Conservation (phyloP, 495 filamentous ascomycete genomes). For the Talaromyces borbonicus region DNA sequence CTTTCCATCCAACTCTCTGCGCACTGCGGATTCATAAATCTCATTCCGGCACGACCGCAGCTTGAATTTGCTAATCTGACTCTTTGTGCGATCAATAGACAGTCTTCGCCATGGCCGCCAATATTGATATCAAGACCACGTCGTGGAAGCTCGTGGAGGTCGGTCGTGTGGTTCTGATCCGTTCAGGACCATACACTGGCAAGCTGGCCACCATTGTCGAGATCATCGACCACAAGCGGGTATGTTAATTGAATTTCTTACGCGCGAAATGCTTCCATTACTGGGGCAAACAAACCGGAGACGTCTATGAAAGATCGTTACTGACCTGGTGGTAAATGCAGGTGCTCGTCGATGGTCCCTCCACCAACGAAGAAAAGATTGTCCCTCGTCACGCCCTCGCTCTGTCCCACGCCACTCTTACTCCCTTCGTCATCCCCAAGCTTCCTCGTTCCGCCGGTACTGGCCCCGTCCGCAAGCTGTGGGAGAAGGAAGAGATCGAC, state of each 20-base stretch:
- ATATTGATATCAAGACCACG: constrained; percentile 64
- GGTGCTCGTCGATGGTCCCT: constrained; percentile 93
- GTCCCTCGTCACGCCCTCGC: constrained; percentile 76
- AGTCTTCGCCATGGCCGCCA: constrained; percentile 47
- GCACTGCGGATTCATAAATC: no score
- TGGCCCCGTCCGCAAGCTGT: constrained; percentile 68
- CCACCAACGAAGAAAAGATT: constrained; percentile 57
- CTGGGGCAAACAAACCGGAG: no score
- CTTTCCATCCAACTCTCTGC: no score
- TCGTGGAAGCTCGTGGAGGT: constrained; percentile 91
- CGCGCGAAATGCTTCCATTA: no score
- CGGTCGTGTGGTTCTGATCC: constrained; percentile 86
- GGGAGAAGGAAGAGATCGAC: constrained; percentile 82
- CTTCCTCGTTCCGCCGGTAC: constrained; percentile 80
- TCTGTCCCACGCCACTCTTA: constrained; percentile 76
- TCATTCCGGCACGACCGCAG: not conserved
- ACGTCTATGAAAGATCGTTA: no score
- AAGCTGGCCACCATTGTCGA: constrained; percentile 90
- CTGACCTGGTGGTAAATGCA: constrained; percentile 30
- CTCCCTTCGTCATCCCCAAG: constrained; percentile 78
- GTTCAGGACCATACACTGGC: constrained; percentile 64
- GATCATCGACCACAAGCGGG: constrained; percentile 99
- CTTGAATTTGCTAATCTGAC: constrained; percentile 2
- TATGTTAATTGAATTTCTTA: no score
- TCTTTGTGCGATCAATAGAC: constrained; percentile 10